Conservation (phyloP, 2,329 filamentous ascomycete genomes). For the Elsinoe necatrix region DNA sequence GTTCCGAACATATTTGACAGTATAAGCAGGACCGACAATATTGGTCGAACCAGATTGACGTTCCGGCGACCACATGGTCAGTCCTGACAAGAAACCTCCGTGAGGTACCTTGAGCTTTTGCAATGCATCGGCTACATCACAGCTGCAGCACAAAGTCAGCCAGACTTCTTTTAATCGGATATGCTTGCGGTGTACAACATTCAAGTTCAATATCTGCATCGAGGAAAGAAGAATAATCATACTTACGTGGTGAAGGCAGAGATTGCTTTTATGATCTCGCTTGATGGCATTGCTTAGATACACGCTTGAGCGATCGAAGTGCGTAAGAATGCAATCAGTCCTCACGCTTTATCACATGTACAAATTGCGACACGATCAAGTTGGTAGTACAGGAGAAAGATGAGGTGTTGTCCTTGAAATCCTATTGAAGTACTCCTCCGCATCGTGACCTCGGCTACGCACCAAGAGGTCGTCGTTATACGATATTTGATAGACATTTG, state of each 20-base stretch:
- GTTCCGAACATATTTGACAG: constrained; percentile 44
- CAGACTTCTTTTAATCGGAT: too few species aligned
- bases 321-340: too few species aligned
- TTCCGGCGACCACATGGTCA: constrained; percentile 48
- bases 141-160: constrained; percentile 27
- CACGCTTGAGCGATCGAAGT: too few species aligned
- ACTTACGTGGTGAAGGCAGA: constrained; percentile 22
- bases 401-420: too few species aligned
- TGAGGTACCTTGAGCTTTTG: constrained; percentile 39
- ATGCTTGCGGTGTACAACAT: too few species aligned
- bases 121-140: constrained; percentile 46
- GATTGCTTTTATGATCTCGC: constrained; percentile 21
- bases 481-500: too few species aligned
- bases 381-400: too few species aligned
- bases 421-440: too few species aligned
- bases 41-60: constrained; percentile 45
- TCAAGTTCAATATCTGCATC: too few species aligned
- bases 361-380: too few species aligned
- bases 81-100: constrained; percentile 47
- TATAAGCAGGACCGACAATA: constrained; percentile 48
- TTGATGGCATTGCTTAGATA: background rate
- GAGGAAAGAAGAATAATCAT: background rate
- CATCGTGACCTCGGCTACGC: background rate
- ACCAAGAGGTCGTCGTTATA: too few species aligned
- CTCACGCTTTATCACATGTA: too few species aligned